Base-by-base conservation (phyloP, 305 asterid species). In the Plantago rigida region DNA sequence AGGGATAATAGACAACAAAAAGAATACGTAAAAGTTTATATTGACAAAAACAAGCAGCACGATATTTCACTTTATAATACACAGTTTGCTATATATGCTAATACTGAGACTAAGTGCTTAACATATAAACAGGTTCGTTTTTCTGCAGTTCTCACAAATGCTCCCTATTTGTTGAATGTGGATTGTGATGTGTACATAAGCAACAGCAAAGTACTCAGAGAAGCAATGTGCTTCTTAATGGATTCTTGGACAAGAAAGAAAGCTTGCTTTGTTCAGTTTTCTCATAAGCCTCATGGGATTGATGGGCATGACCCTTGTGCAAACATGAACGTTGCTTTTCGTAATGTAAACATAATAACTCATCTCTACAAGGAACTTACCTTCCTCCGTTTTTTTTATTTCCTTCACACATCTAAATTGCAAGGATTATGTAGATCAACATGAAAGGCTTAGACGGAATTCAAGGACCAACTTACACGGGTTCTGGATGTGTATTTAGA, bases 401-500 rank as follows among this genome's bases (percentile, higher is more conserved):
- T 28, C 8, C n/a, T 41, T 9, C 1, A 41, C 46, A 41, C 9
- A 41, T 41, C 46, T 41, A 41, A 41, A 41, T 9, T 41, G 10
- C 46, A 41, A 41, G 7, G 12, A n/a, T 54, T 13, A 29, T 84
- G 59, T 77, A 86, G 95, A 86, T 86, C 51, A 86, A 84, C 75
- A 84, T 86, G 89, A 84, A 89, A 77, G 95, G 95, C 69, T 78
- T 86, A 68, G 93, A 86, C 69, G 95, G 95, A 54, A 82, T 86
- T 79, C 95, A 86, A 82, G 95, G 95, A 65, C 95, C 95, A 9
- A 92, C 84, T 29, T 86, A 86, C 64, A 92, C 84, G 72, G 95
- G 95, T 67, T 84, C 95, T 42, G 95, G 95, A 47, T 86, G 95
- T 62, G 93, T 86, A 71, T 84, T 86, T 61, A 86, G 82, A 71